Percentiles rank a stretch among this genome's conserved stretches.
Conservation (phyloP, 1,284 basidiomycete genomes). For the Tylopilus orsonianus region DNA sequence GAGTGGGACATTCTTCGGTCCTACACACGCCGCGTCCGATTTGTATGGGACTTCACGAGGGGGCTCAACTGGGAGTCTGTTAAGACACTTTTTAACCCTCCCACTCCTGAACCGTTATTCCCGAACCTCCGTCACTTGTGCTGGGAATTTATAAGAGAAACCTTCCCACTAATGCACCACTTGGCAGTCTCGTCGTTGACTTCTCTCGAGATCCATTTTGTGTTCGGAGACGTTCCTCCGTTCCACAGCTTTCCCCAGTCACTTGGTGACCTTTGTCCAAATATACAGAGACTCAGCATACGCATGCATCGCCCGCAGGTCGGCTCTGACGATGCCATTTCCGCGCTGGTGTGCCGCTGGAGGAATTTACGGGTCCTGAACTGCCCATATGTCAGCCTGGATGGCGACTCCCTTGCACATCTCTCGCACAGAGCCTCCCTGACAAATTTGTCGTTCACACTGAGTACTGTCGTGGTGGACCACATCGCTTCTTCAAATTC, state of each 20-base stretch:
- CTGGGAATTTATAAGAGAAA: conserved; percentile 22
- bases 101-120: conserved; percentile 20
- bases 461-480: conserved; percentile 1
- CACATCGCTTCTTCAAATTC: conserved; percentile 3
- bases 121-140: conserved; percentile 22
- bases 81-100: conserved; percentile 17
- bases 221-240: conserved; percentile 17
- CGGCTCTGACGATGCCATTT: conserved; percentile 11
- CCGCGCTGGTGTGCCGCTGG: conserved; percentile 16
- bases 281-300: conserved; percentile 12
- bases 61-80: conserved; percentile 25
- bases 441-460: conserved; percentile 14
- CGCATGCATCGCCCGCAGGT: conserved; percentile 14
- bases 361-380: conserved; percentile 16
- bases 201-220: conserved; percentile 21
- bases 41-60: conserved; percentile 18
- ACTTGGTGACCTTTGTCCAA: conserved; percentile 19
- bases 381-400: conserved; percentile 15
- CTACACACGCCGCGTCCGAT: conserved; percentile 21
- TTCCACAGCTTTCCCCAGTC: conserved; percentile 21
- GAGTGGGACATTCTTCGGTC: conserved; percentile 19
- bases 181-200: conserved; percentile 19
- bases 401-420: conserved; percentile 17
- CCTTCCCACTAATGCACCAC: conserved; percentile 20
- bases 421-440: conserved; percentile 15